phyloP scores from a whole-genome alignment of 768 basidiomycete genomes.

The Pleurotus pulmonarius region DNA sequence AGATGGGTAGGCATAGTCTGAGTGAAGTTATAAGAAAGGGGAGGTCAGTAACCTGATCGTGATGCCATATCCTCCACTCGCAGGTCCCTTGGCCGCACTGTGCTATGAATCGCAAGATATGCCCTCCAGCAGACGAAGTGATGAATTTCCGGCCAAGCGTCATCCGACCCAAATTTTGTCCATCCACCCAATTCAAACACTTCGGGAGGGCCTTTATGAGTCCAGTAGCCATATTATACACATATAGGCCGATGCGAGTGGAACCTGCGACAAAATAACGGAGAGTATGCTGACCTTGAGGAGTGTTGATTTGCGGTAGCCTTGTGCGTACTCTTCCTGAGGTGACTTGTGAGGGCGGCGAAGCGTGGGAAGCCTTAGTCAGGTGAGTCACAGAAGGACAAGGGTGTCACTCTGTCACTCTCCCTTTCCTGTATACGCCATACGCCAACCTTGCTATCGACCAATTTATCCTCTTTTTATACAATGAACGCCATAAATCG shows the following conservation, averaged over 20 bases:
- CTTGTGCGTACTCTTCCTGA: constrained; percentile 12
- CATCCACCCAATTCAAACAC: constrained; percentile 30
- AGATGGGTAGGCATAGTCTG: constrained; percentile 86
- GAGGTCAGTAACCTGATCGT: constrained; percentile 15
- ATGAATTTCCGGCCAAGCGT: constrained; percentile 22
- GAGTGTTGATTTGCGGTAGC: constrained; percentile 39
- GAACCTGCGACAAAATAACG: background rate
- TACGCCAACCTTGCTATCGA: background rate
- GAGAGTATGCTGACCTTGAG: constrained; percentile 63
- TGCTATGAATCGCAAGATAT: background rate
- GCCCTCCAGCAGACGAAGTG: background rate
- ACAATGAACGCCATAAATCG: constrained; percentile 93
- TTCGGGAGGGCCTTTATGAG: background rate
- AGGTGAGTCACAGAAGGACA: background rate
- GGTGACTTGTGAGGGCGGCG: background rate
- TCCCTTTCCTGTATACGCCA: constrained; percentile 3
- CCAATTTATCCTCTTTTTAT: background rate
- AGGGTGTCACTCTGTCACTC: background rate
- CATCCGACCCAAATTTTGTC: constrained; percentile 44
- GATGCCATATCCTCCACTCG: background rate
- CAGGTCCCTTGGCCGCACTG: constrained; percentile 9
- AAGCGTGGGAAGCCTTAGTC: constrained; percentile 1
- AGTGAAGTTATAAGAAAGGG: constrained; percentile 26
- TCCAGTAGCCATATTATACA: background rate
- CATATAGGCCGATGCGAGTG: background rate